A percentile compares a stretch with the other conserved stretches of the same genome.
Evolutionary conservation across 2,329 filamentous ascomycete species (phyloP).

Genomic region (Microcyclospora tardicrescens): DNA sequence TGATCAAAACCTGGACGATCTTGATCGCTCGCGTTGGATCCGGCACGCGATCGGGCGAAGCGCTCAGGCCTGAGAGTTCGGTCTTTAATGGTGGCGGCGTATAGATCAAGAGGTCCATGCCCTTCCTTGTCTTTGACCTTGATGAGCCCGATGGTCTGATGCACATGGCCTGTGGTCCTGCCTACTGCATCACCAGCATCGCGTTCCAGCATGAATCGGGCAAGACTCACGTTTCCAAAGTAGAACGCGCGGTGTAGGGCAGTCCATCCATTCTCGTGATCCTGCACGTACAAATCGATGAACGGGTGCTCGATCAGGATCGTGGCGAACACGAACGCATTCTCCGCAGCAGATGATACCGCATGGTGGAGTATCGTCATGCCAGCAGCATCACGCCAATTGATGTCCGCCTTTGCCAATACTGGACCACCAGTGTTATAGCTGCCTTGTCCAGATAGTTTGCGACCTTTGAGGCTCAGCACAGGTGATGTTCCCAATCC

Average conservation of each 20-base stretch:
- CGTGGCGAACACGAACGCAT: slow-evolving; percentile 60
- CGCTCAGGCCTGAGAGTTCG: slow-evolving; percentile 44
- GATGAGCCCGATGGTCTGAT: slow-evolving; percentile 61
- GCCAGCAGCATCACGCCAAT: slow-evolving; percentile 69
- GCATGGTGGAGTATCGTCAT: slow-evolving; percentile 76
- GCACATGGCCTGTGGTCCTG: slow-evolving; percentile 45
- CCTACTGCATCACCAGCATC: slow-evolving; percentile 56
- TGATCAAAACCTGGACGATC: slow-evolving; percentile 33
- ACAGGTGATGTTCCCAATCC: slow-evolving; percentile 35
- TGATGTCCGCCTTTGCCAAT: slow-evolving; percentile 57
- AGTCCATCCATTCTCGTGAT: slow-evolving; percentile 91
- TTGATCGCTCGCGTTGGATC: slow-evolving; percentile 28
- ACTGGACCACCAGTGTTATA: slow-evolving; percentile 29
- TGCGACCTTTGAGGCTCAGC: slow-evolving; percentile 23
- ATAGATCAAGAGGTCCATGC: slow-evolving; percentile 87
- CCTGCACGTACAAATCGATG: slow-evolving; percentile 75
- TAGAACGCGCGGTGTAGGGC: slow-evolving; percentile 84
- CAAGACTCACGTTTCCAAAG: slow-evolving; percentile 75
- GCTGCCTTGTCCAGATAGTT: background rate
- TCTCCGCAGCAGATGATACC: slow-evolving; percentile 58
- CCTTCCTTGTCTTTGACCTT: slow-evolving; percentile 95
- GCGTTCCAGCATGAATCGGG: slow-evolving; percentile 65
- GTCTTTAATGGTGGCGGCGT: slow-evolving; percentile 71
- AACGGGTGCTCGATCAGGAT: slow-evolving; percentile 70
- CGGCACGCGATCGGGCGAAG: slow-evolving; percentile 20